phyloP scores from a whole-genome alignment of 768 basidiomycete species.

The Tricholoma bakamatsutake region DNA sequence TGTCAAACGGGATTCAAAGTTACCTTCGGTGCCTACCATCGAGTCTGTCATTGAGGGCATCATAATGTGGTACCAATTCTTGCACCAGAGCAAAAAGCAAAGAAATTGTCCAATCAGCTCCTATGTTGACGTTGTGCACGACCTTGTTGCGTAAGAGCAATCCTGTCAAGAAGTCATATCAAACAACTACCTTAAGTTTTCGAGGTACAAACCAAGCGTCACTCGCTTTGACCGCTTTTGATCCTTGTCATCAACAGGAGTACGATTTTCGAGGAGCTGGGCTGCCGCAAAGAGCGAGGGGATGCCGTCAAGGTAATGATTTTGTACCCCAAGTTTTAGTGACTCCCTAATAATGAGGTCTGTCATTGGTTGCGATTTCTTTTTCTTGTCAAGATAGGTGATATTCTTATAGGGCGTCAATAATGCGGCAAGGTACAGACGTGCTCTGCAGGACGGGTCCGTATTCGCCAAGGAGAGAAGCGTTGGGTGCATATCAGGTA shows the following conservation, averaged over 20 bases:
- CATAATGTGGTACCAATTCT: conserved; percentile 57
- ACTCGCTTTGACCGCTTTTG: conserved; percentile 43
- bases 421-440: conserved; percentile 75
- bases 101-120: conserved; percentile 65
- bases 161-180: conserved; percentile 32
- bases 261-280: conserved; percentile 33
- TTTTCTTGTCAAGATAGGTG: conserved; percentile 59
- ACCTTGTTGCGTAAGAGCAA: conserved; percentile 59
- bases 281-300: conserved; percentile 59
- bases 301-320: conserved; percentile 73
- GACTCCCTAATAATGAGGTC: conserved; percentile 77
- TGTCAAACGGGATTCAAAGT: not conserved
- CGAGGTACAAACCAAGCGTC: conserved; percentile 46
- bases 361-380: conserved; percentile 49
- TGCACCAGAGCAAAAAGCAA: conserved; percentile 70
- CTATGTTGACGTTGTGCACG: conserved; percentile 59
- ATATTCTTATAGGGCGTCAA: conserved; percentile 66
- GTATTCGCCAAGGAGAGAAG: conserved; percentile 33
- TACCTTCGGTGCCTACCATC: conserved; percentile 32
- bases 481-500: conserved; percentile 42
- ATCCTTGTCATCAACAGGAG: conserved; percentile 28
- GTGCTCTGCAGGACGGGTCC: conserved; percentile 38
- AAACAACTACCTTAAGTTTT: conserved; percentile 1
- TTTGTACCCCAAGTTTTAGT: conserved; percentile 74
- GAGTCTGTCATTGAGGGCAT: conserved; percentile 31